These are phyloP conservation scores for Talaromyces stipitatus DNA, from an alignment of 495 filamentous ascomycete species.

Conservation along the genomic window DNA sequence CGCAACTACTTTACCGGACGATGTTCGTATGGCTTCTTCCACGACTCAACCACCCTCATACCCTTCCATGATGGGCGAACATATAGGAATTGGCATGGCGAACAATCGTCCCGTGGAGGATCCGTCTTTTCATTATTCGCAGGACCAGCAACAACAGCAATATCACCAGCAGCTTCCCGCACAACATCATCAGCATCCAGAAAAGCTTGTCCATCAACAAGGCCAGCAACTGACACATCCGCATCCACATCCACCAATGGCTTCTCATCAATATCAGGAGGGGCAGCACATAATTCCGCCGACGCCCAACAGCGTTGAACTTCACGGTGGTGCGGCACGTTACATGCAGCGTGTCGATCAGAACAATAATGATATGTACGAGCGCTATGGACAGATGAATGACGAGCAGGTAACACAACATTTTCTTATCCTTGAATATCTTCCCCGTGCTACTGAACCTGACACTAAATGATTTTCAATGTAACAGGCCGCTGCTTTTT, in stretches of 20 bases:
- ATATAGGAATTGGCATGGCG: constrained; percentile 1
- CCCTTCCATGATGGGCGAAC: constrained; percentile 7
- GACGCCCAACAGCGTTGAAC: constrained; percentile 87
- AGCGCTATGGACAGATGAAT: constrained; percentile 65
- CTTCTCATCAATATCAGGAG: constrained; percentile 35
- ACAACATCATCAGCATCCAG: constrained; percentile 2
- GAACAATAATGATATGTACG: constrained; percentile 53
- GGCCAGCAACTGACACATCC: constrained; percentile 12
- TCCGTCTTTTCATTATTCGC: constrained; percentile 14
- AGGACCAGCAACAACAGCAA: constrained; percentile 13
- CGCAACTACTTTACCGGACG: constrained; percentile 22
- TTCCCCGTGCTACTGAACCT: neutral
- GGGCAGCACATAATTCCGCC: constrained; percentile 68
- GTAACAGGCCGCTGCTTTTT: constrained; percentile 51
- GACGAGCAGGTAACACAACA: constrained; percentile 63
- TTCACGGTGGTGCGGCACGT: constrained; percentile 61
- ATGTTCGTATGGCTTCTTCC: constrained; percentile 22
- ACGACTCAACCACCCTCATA: constrained; percentile 20
- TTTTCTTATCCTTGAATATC: neutral
- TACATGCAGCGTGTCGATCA: constrained; percentile 56
- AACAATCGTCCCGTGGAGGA: constrained; percentile 9
- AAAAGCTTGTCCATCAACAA: neutral
- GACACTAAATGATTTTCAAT: neutral
- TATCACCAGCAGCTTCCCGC: constrained; percentile 6
- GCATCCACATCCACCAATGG: constrained; percentile 52